Evolutionary conservation across 2,329 filamentous ascomycete genomes (phyloP), one percentile per base, ranked within the genome.

Genomic region (Colletotrichum gigasporum): DNA sequence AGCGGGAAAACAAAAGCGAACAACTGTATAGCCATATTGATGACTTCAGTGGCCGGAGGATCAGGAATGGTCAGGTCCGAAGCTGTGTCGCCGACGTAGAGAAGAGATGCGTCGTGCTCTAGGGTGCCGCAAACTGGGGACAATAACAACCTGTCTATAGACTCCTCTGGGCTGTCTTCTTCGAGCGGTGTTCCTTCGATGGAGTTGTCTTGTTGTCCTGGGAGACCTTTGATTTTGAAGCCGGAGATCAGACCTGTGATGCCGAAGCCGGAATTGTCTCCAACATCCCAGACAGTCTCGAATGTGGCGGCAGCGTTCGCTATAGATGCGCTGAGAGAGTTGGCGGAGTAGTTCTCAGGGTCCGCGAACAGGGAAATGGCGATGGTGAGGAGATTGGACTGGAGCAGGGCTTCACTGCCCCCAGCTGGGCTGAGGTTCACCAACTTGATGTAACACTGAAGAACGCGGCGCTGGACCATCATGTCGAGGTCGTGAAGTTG

Each of bases 391-490:
- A 99, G 84, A 71, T 97, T 98, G 0, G 95, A 96, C 72, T 98
- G 94, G 22, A 97, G 83, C 9, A 98, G 85, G 2, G 93, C 89
- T 76, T 99, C 96, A 58, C 90, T 91, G 65, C 92, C 92, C 39
- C 92, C 93, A 14, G 91, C 87, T 35, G 96, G 93, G 71, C 93
- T 97, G 52, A 96, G 86, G 70, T 93, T 94, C 18, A 98, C 90
- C 35, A 99, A 84, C 77, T 95, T 95, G 34, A 92, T 91, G 74
- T 97, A 99, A 75, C 94, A 98, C 77, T 99, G 95, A 57, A 99
- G 84, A 3, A 99, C 94, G 71, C 96, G 89, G 61, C 96, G 87
- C 70, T 96, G 91, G 11, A 97, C 93, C 93, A 98, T 97, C 69
- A 95, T 88, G 61, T 96, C 93, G 58, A 97, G 87, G 73, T 99